A percentile compares a stretch with the other conserved stretches of the same genome.
These are phyloP conservation scores for Tolypocladium sp. DNA, from an alignment of 2,329 filamentous ascomycete species.

Conservation along the genomic window DNA sequence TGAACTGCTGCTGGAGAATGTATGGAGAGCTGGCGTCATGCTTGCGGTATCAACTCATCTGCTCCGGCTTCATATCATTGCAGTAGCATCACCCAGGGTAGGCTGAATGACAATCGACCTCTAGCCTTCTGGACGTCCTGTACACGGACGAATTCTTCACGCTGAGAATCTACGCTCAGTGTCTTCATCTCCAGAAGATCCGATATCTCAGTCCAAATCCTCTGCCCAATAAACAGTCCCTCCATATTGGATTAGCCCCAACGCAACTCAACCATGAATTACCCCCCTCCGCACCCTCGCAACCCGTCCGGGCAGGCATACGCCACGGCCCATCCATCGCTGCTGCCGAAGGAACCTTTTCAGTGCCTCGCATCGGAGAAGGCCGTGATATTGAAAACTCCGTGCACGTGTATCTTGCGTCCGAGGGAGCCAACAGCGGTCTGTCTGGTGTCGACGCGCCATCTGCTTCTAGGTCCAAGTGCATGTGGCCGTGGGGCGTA, in stretches of 20 bases:
- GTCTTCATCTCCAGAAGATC: no score
- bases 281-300: no score
- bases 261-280: no score
- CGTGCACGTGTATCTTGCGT: neutral
- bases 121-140: no score
- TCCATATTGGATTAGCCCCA: no score
- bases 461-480: neutral
- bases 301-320: no score
- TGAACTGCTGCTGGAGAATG: neutral
- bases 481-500: neutral
- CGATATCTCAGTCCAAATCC: neutral
- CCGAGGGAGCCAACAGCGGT: neutral
- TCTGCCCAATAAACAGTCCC: no score
- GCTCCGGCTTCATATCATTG: neutral
- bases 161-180: no score
- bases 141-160: no score
- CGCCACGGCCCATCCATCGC: neutral
- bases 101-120: no score
- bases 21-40: neutral
- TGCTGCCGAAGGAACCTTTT: neutral
- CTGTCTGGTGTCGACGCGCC: neutral
- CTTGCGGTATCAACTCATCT: neutral
- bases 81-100: no score
- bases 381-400: neutral
- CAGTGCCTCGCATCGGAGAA: neutral